Evolutionary conservation across 345 rosid genomes (phyloP).

Genomic region (Acer campestre): DNA sequence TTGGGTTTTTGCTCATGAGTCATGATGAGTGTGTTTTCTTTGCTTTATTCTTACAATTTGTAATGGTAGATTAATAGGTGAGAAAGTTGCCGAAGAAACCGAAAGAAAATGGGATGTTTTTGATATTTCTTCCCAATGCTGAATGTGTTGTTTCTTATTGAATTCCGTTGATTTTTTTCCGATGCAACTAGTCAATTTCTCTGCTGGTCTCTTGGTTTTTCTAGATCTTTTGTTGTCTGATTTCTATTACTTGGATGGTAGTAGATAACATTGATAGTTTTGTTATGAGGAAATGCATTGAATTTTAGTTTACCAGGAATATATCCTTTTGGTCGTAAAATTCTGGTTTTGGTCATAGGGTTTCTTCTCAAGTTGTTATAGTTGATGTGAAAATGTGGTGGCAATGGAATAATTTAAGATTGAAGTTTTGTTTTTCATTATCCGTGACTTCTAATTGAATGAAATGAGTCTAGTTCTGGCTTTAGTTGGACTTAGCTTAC

Average conservation of each 20-base stretch:
- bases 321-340: not conserved
- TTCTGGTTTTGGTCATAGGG: constrained; percentile 2
- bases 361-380: not conserved
- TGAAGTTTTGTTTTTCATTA: not conserved
- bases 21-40: not conserved
- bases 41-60: constrained; percentile 8
- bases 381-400: not conserved
- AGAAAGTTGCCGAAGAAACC: not conserved
- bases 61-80: not conserved
- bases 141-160: not conserved
- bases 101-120: not conserved
- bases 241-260: not conserved
- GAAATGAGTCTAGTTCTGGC: not conserved
- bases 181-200: not conserved
- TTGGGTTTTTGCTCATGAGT: not conserved
- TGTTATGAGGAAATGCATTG: constrained; percentile 8
- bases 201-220: not conserved
- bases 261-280: not conserved
- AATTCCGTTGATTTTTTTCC: not conserved
- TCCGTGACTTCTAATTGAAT: not conserved
- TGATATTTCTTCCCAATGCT: not conserved
- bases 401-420: not conserved
- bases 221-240: not conserved
- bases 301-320: not conserved
- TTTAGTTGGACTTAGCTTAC: not conserved